Conservation (phyloP, 2,329 filamentous ascomycete species). For the Tolypocladium ovalisporum region DNA sequence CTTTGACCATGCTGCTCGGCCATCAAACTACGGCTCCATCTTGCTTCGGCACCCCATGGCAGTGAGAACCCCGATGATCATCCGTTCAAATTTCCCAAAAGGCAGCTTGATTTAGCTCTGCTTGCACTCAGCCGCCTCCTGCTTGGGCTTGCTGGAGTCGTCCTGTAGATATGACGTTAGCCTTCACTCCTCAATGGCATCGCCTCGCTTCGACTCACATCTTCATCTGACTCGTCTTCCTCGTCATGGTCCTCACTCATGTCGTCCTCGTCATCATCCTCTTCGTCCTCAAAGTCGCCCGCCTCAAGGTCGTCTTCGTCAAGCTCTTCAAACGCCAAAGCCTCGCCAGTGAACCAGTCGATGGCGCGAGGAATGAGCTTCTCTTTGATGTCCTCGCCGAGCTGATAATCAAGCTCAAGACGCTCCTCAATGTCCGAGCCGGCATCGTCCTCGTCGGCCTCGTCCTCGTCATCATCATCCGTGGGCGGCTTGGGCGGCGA, state of each 20-base stretch:
- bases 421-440: conserved; percentile 93
- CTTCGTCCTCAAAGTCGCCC: conserved; percentile 78
- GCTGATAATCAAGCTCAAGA: conserved; percentile 94
- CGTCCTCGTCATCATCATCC: conserved; percentile 48
- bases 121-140: conserved; percentile 92
- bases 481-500: conserved; percentile 80
- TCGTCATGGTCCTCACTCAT: conserved; percentile 78
- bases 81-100: too few species aligned
- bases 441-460: conserved; percentile 63
- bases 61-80: too few species aligned
- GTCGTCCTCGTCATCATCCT: conserved; percentile 86
- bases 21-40: neutral
- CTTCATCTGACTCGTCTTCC: conserved; percentile 68
- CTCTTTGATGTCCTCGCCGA: conserved; percentile 99
- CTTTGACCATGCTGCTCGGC: neutral
- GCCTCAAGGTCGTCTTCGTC: conserved; percentile 43
- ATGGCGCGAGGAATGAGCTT: conserved; percentile 97
- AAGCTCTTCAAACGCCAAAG: conserved; percentile 89
- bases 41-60: neutral
- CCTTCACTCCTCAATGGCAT: neutral
- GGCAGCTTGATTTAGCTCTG: conserved; percentile 53
- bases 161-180: conserved; percentile 42
- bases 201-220: conserved; percentile 37
- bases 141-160: conserved; percentile 80
- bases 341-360: conserved; percentile 99